Conservation (phyloP, 192 early-diverging fungal genomes). For the Paraglomus brasilianum region DNA sequence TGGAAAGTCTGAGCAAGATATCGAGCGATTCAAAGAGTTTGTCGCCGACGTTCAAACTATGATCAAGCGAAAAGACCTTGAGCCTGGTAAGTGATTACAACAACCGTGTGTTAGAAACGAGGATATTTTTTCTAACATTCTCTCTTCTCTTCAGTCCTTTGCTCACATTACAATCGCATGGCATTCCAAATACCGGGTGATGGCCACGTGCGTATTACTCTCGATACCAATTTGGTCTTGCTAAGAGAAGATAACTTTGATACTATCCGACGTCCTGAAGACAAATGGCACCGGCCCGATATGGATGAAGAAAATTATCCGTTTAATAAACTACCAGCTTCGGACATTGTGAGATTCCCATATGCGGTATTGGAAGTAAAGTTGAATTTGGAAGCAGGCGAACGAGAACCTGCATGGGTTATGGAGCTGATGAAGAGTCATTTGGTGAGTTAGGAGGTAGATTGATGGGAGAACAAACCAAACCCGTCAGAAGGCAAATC, state of each 20-base stretch:
- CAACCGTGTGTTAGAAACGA: too few relatives aligned
- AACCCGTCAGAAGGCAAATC: too few relatives aligned
- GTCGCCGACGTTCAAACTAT: slow-evolving; percentile 69
- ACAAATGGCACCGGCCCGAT: slow-evolving; percentile 92
- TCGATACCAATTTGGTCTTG: slow-evolving; percentile 95
- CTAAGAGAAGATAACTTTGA: slow-evolving; percentile 91
- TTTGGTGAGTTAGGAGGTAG: slow-evolving; percentile 36
- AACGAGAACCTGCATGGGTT: slow-evolving; percentile 75
- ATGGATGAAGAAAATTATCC: slow-evolving; percentile 70
- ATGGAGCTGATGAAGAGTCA: slow-evolving; percentile 68
- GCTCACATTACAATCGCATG: slow-evolving; percentile 95
- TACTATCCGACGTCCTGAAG: slow-evolving; percentile 65
- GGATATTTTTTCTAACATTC: neutral
- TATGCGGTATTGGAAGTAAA: slow-evolving; percentile 94
- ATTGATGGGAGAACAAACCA: too few relatives aligned
- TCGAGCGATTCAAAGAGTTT: slow-evolving; percentile 67
- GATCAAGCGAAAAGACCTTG: slow-evolving; percentile 64
- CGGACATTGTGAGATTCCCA: slow-evolving; percentile 84
- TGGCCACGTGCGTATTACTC: slow-evolving; percentile 85
- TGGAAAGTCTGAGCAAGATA: slow-evolving; percentile 71
- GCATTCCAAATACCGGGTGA: slow-evolving; percentile 98
- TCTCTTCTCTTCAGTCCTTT: slow-evolving; percentile 50
- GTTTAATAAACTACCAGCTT: slow-evolving; percentile 71
- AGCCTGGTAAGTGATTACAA: slow-evolving; percentile 42
- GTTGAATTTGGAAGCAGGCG: slow-evolving; percentile 66